Base-by-base conservation (phyloP, 2,329 filamentous ascomycete genomes). In the Ceratocystis huliohia region DNA sequence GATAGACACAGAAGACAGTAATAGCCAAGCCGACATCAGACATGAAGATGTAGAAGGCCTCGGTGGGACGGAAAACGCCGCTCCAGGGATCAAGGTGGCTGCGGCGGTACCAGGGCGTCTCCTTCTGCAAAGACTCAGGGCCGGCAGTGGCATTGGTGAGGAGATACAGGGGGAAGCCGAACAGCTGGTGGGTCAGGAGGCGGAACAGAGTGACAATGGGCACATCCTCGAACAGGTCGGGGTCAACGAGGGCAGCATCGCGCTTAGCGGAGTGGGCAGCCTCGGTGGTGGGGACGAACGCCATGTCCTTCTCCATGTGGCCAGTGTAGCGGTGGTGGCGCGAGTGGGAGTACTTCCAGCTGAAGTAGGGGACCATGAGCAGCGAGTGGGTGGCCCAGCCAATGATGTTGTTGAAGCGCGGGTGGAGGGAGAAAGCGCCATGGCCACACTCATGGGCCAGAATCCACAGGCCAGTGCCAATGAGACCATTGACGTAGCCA, bases 401-500 rank as follows among this genome's bases (percentile, higher is more conserved):
- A 66, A 85, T 77, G 17, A 79, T 73, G 71, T 87, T 80, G 74
- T 88, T 88, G 69, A 88, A 72, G 41, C 70, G 73, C 61, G 76
- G 76, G 73, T 82, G 78, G 25, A 76, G 74, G n/a, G 83, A 86
- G 73, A 89, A 86, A 61, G 85, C 84, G 20, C 83, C 82, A 73
- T 89, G 87, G 64, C 87, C 87, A 73, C 83, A 86, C 74, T 89
- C 87, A 73, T 89, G 87, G 17, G 83, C 86, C 50, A 88, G 77
- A 70, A 87, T 85, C 87, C 86, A 89, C 70, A 89, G 76, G 2
- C 86, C 86, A 2, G 84, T 88, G 73, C 84, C 83, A 70, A 87
- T 76, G 33, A 86, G 80, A 63, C 86, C 75, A 45, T 88, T 84
- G 59, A 82, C 71, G 73, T 84, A 86, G 69, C 83, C 81, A 73